Conservation (phyloP, 306 rosid species). For the Pachyrhizus erosus region DNA sequence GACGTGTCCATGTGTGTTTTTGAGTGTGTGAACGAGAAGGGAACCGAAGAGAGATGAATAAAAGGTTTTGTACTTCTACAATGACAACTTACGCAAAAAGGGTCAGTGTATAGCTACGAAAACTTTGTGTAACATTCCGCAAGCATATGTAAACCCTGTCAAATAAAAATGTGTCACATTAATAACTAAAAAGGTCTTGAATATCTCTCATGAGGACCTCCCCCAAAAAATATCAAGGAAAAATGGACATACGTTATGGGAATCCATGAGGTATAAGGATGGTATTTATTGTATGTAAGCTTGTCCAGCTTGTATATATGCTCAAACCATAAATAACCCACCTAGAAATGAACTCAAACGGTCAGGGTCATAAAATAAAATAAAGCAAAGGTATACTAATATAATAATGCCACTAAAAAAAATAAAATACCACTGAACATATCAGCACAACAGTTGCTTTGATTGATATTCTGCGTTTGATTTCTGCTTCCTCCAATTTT, state of each 20-base stretch:
- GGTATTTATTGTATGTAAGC: conserved; percentile 82
- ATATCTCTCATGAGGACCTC: conserved; percentile 1
- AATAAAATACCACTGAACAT: conserved; percentile 62
- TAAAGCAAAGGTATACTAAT: conserved; percentile 20
- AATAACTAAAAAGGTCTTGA: conserved; percentile 33
- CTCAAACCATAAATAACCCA: conserved; percentile 90
- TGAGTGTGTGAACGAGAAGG: background rate
- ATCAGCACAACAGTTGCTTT: conserved; percentile 68
- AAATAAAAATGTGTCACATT: conserved; percentile 36
- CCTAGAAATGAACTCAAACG: conserved; percentile 54
- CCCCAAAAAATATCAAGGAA: conserved; percentile 20
- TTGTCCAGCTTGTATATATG: conserved; percentile 90
- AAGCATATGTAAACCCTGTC: conserved; percentile 85
- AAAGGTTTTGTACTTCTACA: conserved; percentile 20
- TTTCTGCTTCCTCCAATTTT: conserved; percentile 89
- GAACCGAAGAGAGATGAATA: conserved; percentile 30
- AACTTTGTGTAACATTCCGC: conserved; percentile 85
- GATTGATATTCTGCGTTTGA: conserved; percentile 76
- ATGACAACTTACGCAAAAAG: conserved; percentile 80
- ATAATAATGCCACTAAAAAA: background rate
- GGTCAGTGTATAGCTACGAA: conserved; percentile 80
- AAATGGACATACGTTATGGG: conserved; percentile 84
- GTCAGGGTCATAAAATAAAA: conserved; percentile 39
- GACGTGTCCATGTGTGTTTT: background rate
- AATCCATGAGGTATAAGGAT: conserved; percentile 98